These are phyloP conservation scores for Panicum virgatum DNA, from an alignment of 202 grass and related monocot genomes.

Conservation along the genomic window DNA sequence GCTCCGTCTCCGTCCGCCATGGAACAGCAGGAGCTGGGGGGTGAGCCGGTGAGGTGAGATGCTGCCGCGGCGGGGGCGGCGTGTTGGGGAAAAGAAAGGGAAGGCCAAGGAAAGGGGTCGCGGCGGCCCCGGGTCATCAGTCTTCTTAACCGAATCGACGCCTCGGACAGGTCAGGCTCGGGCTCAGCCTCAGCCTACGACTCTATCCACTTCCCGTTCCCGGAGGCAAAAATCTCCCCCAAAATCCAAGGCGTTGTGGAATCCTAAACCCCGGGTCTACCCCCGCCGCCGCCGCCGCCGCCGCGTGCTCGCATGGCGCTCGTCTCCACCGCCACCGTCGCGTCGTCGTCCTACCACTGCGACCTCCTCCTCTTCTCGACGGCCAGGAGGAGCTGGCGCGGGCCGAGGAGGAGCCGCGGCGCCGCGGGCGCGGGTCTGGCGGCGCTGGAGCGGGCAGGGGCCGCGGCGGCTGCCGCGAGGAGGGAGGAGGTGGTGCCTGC, in stretches of 20 bases:
- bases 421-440: not conserved
- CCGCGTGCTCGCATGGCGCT: slow-evolving; percentile 43
- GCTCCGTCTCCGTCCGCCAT: slow-evolving; percentile 37
- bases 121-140: not conserved
- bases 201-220: slow-evolving; percentile 54
- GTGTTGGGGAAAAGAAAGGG: not conserved
- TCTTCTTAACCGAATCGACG: not conserved
- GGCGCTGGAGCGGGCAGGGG: slow-evolving; percentile 20
- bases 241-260: slow-evolving; percentile 40
- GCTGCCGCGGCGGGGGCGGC: not conserved
- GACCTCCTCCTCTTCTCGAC: slow-evolving; percentile 21
- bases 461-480: slow-evolving; percentile 8
- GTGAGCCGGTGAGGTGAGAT: not conserved
- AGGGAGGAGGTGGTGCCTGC: slow-evolving; percentile 37
- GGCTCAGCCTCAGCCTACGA: not conserved
- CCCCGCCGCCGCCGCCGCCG: not conserved
- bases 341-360: slow-evolving; percentile 51
- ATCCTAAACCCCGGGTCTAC: slow-evolving; percentile 43
- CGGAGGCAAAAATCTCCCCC: slow-evolving; percentile 42
- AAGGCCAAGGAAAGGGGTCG: not conserved
- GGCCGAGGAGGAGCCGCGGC: slow-evolving; percentile 35
- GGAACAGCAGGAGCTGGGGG: not conserved
- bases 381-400: slow-evolving; percentile 28
- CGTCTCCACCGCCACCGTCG: slow-evolving; percentile 47
- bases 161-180: not conserved